phyloP scores from a whole-genome alignment of 352 stramenopile species.

The Phytopythium ostracodes region DNA sequence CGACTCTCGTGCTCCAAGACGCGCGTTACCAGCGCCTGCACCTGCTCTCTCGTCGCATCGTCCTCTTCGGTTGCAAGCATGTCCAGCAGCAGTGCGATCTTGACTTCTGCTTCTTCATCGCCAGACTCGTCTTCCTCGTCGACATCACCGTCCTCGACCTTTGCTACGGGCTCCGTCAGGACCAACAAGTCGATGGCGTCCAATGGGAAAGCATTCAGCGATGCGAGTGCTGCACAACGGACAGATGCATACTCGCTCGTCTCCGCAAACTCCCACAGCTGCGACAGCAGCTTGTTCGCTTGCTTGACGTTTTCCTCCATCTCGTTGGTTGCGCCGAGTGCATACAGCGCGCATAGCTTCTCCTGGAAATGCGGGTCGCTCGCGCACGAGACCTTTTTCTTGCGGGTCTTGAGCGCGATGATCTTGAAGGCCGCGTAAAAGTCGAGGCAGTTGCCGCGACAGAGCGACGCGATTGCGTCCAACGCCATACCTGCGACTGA shows the following conservation, averaged over 20 bases:
- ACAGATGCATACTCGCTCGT: constrained; percentile 26
- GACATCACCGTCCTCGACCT: constrained; percentile 12
- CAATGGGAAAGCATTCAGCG: constrained; percentile 43
- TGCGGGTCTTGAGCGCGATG: constrained; percentile 58
- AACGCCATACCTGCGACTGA: constrained; percentile 63
- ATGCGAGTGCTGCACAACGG: constrained; percentile 33
- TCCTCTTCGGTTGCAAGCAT: constrained; percentile 33
- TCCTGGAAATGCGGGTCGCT: constrained; percentile 50
- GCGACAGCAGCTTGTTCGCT: constrained; percentile 32
- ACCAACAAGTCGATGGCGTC: constrained; percentile 37
- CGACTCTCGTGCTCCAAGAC: constrained; percentile 41
- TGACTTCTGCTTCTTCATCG: constrained; percentile 38
- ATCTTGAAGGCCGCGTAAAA: constrained; percentile 78
- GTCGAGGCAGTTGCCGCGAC: constrained; percentile 60
- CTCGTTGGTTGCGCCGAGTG: constrained; percentile 27
- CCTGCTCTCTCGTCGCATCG: constrained; percentile 25
- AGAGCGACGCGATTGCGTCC: constrained; percentile 53
- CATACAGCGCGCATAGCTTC: constrained; percentile 52
- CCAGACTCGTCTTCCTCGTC: constrained; percentile 27
- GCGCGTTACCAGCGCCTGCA: constrained; percentile 30
- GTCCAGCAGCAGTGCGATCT: constrained; percentile 39
- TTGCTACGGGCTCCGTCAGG: not conserved
- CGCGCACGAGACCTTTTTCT: constrained; percentile 50
- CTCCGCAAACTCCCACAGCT: constrained; percentile 48
- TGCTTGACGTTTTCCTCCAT: constrained; percentile 40